Conservation (phyloP, 768 basidiomycete genomes). For the Leccinum ochraceum region DNA sequence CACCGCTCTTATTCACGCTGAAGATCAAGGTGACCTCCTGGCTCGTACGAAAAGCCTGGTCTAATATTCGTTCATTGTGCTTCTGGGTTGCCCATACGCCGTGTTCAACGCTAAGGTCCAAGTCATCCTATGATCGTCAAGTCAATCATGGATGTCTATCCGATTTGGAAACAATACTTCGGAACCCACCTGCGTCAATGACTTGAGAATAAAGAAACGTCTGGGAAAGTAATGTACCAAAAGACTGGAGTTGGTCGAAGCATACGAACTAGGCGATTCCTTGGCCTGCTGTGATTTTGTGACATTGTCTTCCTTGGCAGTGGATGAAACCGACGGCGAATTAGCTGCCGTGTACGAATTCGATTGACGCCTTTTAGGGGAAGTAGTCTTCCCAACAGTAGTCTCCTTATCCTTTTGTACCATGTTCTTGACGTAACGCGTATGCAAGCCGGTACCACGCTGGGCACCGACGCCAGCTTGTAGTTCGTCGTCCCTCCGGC, state of each 20-base stretch:
- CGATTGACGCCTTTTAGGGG: neutral
- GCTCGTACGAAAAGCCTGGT: slow-evolving; percentile 91
- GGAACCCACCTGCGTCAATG: slow-evolving; percentile 66
- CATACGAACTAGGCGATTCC: slow-evolving; percentile 61
- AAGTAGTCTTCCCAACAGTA: slow-evolving; percentile 2
- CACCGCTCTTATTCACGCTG: slow-evolving; percentile 90
- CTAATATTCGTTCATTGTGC: slow-evolving; percentile 89
- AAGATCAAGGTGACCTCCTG: slow-evolving; percentile 89
- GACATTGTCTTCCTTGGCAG: slow-evolving; percentile 42
- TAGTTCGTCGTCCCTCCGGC: slow-evolving; percentile 80
- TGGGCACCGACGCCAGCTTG: slow-evolving; percentile 92
- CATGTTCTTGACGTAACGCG: slow-evolving; percentile 73
- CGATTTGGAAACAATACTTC: neutral
- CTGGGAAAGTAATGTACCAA: slow-evolving; percentile 75
- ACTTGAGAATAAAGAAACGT: slow-evolving; percentile 94
- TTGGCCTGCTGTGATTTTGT: neutral
- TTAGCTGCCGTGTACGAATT: neutral
- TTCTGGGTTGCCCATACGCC: slow-evolving; percentile 91
- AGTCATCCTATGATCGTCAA: slow-evolving; percentile 54
- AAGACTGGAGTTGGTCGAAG: slow-evolving; percentile 85
- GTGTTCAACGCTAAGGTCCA: slow-evolving; percentile 76
- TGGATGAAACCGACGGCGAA: slow-evolving; percentile 31
- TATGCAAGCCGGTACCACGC: slow-evolving; percentile 82
- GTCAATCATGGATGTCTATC: neutral
- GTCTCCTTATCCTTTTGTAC: slow-evolving; percentile 38